These are phyloP conservation scores for Helminthosporium solani DNA, from an alignment of 2,329 filamentous ascomycete genomes.

Conservation along the genomic window DNA sequence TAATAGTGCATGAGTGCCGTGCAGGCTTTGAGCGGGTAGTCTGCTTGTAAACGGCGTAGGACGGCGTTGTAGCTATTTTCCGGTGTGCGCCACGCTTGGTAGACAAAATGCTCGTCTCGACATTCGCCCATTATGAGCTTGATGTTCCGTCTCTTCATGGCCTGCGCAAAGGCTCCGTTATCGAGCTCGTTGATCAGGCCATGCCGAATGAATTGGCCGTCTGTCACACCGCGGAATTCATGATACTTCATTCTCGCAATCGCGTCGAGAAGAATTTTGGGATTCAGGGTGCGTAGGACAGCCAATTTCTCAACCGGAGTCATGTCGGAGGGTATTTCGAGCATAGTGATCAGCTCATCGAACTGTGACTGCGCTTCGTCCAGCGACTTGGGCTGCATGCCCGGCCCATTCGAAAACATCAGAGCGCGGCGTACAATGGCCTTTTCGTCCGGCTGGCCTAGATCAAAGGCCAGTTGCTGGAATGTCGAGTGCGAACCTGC, in stretches of 20 bases:
- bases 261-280: slow-evolving; percentile 46
- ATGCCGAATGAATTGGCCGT: slow-evolving; percentile 50
- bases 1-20: slow-evolving; percentile 48
- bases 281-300: slow-evolving; percentile 45
- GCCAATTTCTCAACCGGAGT: slow-evolving; percentile 48
- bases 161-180: slow-evolving; percentile 49
- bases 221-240: slow-evolving; percentile 57
- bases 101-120: slow-evolving; percentile 54
- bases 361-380: slow-evolving; percentile 54
- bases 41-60: slow-evolving; percentile 51
- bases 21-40: slow-evolving; percentile 52
- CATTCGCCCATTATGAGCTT: slow-evolving; percentile 58
- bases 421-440: slow-evolving; percentile 53
- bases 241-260: slow-evolving; percentile 48
- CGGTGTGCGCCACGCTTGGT: slow-evolving; percentile 54
- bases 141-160: slow-evolving; percentile 48
- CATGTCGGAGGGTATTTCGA: slow-evolving; percentile 47
- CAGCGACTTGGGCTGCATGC: slow-evolving; percentile 54
- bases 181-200: slow-evolving; percentile 50
- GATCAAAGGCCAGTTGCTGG: slow-evolving; percentile 59
- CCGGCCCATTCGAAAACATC: slow-evolving; percentile 57
- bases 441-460: slow-evolving; percentile 49
- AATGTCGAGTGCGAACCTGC: slow-evolving; percentile 59
- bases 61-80: slow-evolving; percentile 44
- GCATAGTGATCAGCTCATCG: slow-evolving; percentile 48